A percentile compares a stretch with the other conserved stretches of the same genome.
Evolutionary conservation across 371 early-diverging fungal species (phyloP).

Genomic region (Rhizomucor pusillus): DNA sequence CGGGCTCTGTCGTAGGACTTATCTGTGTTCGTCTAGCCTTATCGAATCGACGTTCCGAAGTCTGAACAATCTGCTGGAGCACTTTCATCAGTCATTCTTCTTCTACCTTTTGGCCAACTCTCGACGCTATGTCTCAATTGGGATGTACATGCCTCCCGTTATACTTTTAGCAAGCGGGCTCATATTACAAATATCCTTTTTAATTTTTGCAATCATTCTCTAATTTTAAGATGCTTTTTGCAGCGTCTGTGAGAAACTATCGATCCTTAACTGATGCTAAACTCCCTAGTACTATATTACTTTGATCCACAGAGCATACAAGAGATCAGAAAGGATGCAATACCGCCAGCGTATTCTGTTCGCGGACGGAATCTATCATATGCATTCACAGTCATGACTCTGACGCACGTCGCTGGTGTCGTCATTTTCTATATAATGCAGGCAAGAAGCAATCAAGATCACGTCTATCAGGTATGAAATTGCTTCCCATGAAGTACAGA

Average conservation of each 20-base stretch:
- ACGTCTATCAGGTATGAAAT: too few species aligned
- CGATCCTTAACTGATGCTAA: conserved; percentile 37
- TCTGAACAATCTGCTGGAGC: conserved; percentile 91
- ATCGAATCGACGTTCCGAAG: conserved; percentile 85
- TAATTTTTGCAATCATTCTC: conserved; percentile 12
- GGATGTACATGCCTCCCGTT: conserved; percentile 85
- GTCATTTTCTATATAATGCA: conserved; percentile 40
- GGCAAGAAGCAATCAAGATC: not conserved
- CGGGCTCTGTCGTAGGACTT: not conserved
- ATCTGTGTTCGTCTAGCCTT: conserved; percentile 40
- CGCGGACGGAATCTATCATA: conserved; percentile 24
- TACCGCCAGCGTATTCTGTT: conserved; percentile 30
- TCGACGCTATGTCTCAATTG: conserved; percentile 80
- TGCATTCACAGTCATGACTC: conserved; percentile 32
- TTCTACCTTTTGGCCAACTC: conserved; percentile 88
- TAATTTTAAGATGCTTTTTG: not conserved
- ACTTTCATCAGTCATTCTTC: conserved; percentile 94
- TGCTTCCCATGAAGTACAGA: not conserved
- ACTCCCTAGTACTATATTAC: conserved; percentile 44
- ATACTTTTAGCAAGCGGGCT: conserved; percentile 68
- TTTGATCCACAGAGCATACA: conserved; percentile 18
- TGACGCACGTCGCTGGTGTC: conserved; percentile 34
- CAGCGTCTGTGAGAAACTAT: not conserved
- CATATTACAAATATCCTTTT: conserved; percentile 59
- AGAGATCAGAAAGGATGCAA: not conserved